Evolutionary conservation across 2,329 filamentous ascomycete species (phyloP).

Genomic region (Claviceps sp.): DNA sequence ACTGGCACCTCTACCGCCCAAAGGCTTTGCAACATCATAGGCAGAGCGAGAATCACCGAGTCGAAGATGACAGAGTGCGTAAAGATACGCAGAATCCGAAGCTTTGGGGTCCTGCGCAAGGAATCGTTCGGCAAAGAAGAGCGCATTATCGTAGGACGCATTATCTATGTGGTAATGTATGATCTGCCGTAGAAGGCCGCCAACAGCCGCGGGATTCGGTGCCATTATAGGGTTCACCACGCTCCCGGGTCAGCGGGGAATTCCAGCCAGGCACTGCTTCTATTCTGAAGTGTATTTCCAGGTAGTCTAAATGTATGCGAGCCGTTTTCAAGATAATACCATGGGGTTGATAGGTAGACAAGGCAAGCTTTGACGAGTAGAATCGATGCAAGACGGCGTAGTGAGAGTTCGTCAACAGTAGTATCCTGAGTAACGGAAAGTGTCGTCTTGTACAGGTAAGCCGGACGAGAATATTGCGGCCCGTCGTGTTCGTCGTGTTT

Average conservation of each 20-base stretch:
- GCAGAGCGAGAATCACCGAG: constrained; percentile 74
- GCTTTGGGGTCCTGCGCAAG: constrained; percentile 72
- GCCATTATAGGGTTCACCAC: constrained; percentile 30
- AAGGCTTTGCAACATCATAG: constrained; percentile 65
- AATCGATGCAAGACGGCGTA: not conserved
- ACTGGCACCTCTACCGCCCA: constrained; percentile 59
- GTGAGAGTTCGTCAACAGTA: not conserved
- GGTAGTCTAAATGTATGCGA: not conserved
- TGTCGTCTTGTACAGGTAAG: not conserved
- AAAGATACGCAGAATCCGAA: constrained; percentile 67
- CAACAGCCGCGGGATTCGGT: constrained; percentile 35
- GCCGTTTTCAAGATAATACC: constrained; percentile 3
- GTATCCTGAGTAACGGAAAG: not conserved
- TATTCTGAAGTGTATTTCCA: not conserved
- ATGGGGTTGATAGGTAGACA: not conserved
- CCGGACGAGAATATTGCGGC: not conserved
- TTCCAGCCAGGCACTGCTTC: not conserved
- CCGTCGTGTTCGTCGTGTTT: not conserved
- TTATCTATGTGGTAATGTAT: constrained; percentile 73
- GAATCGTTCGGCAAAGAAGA: constrained; percentile 84
- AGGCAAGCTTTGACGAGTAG: not conserved
- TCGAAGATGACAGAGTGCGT: constrained; percentile 74
- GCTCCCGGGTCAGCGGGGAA: not conserved
- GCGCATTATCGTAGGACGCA: constrained; percentile 73
- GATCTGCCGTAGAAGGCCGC: constrained; percentile 42